Evolutionary conservation across 345 rosid species (phyloP), one percentile per base, ranked within the genome.

Genomic region (Rhodamnia rubescens): DNA sequence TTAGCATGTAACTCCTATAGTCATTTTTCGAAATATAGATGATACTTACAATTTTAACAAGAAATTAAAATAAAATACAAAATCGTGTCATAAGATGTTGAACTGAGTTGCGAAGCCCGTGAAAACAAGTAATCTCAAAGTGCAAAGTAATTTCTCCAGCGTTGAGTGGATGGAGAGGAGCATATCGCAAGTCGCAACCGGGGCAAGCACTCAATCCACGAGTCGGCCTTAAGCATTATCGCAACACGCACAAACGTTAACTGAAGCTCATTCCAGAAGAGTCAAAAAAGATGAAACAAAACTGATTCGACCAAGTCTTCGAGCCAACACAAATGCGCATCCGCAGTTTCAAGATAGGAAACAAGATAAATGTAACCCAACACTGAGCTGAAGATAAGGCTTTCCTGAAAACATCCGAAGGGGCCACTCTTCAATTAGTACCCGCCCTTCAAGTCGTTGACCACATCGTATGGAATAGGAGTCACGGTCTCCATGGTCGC

Each of bases 361-460:
- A 36, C 9, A 40, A 20, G 49, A 57, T 27, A 15, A 36, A 64
- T 64, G 75, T 22, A 16, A 78, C 58, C 81, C 50, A 85, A 82
- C 83, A 51, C 42, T n/a, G 80, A 85, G 57, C 86, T 6, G 47
- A 81, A 85, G 13, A 56, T 11, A 8, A 18, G 6, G 49, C 5
- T n/a, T n/a, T 22, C 21, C 74, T 5, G 18, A 44, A 80, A 54
- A 52, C 40, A 85, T 69, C 44, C 44, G 15, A 64, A 64, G 84
- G 84, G 50, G 55, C 40, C 8, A 40, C 78, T 64, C 44, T 47
- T 47, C 18, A 16, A 64, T 32, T 42, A 95, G 69, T 95, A 95
- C 75, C 98, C 97, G 15, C 98, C 98, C 88, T 95, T 95, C 84
- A 95, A 96, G 87, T 95, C 98, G 74, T 95, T 95, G 85, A 94